phyloP scores from a whole-genome alignment of 805 yeast species.

The Ogataea degrootiae region DNA sequence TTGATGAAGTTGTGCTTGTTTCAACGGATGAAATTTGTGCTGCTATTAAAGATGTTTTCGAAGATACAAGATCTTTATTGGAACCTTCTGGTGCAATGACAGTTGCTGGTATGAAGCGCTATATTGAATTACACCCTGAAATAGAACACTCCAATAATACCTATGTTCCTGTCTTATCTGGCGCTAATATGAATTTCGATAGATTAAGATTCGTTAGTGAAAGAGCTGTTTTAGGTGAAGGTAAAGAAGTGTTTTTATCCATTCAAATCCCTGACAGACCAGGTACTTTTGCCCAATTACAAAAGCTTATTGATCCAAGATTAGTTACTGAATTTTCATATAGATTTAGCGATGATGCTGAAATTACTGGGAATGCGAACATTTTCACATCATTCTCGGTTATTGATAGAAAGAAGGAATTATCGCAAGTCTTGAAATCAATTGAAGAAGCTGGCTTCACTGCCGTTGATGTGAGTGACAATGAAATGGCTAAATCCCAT shows the following conservation, averaged over 20 bases:
- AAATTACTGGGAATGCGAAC: slow-evolving; percentile 49
- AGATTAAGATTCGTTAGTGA: slow-evolving; percentile 93
- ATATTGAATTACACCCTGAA: slow-evolving; percentile 63
- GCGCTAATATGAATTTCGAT: slow-evolving; percentile 98
- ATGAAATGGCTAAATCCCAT: slow-evolving; percentile 93
- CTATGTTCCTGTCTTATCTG: slow-evolving; percentile 83
- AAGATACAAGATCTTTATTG: slow-evolving; percentile 87
- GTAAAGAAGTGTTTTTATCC: slow-evolving; percentile 88
- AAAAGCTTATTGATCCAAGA: slow-evolving; percentile 77
- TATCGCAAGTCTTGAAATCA: slow-evolving; percentile 54
- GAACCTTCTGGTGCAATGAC: slow-evolving; percentile 98
- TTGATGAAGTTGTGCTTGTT: slow-evolving; percentile 87
- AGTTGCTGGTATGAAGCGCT: slow-evolving; percentile 91
- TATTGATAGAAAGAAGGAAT: slow-evolving; percentile 67
- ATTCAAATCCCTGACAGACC: slow-evolving; percentile 90
- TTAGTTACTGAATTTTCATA: slow-evolving; percentile 92
- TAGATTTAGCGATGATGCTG: slow-evolving; percentile 52
- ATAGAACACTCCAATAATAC: slow-evolving; percentile 64
- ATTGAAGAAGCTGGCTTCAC: slow-evolving; percentile 61
- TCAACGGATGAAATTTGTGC: slow-evolving; percentile 92
- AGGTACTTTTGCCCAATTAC: slow-evolving; percentile 80
- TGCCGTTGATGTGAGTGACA: slow-evolving; percentile 82
- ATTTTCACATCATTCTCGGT: slow-evolving; percentile 89
- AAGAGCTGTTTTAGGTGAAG: slow-evolving; percentile 98
- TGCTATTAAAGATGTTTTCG: slow-evolving; percentile 93